Percentiles rank a stretch among this genome's conserved stretches.
Evolutionary conservation across 176 grass and related monocot genomes (phyloP).

Genomic region (Eleusine indica): DNA sequence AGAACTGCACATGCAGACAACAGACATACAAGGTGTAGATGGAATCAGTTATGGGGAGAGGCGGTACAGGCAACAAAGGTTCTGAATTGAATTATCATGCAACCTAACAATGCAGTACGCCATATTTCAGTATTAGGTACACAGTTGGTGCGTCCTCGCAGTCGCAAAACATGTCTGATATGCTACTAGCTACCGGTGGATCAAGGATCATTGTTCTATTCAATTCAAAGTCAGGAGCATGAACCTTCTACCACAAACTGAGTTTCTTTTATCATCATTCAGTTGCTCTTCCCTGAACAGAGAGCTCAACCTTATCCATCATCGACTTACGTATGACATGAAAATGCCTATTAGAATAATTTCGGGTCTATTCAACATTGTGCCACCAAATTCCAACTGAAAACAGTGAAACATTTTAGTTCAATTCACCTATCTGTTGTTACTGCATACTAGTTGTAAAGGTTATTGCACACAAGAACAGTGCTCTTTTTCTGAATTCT

Average conservation of each 20-base stretch:
- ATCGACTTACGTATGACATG: neutral
- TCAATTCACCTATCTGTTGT: conserved; percentile 5
- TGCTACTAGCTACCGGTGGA: neutral
- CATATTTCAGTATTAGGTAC: conserved; percentile 1
- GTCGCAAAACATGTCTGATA: neutral
- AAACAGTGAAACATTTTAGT: neutral
- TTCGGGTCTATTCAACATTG: neutral
- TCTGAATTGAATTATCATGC: neutral
- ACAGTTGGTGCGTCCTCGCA: conserved; percentile 26
- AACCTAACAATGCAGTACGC: conserved; percentile 22
- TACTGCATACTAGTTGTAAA: neutral
- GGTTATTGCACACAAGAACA: neutral
- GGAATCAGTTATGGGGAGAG: neutral
- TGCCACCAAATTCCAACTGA: neutral
- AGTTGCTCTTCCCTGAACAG: neutral
- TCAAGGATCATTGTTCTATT: neutral
- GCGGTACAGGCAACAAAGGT: neutral
- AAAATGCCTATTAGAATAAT: neutral
- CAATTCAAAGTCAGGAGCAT: conserved; percentile 9
- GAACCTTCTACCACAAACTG: neutral
- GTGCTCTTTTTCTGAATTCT: neutral
- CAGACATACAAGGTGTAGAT: neutral
- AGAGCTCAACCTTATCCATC: neutral
- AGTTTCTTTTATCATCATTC: neutral
- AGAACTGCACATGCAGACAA: neutral